Evolutionary conservation across 1,139 yeast species (phyloP).

Genomic region (Zygoascus hellenicus): DNA sequence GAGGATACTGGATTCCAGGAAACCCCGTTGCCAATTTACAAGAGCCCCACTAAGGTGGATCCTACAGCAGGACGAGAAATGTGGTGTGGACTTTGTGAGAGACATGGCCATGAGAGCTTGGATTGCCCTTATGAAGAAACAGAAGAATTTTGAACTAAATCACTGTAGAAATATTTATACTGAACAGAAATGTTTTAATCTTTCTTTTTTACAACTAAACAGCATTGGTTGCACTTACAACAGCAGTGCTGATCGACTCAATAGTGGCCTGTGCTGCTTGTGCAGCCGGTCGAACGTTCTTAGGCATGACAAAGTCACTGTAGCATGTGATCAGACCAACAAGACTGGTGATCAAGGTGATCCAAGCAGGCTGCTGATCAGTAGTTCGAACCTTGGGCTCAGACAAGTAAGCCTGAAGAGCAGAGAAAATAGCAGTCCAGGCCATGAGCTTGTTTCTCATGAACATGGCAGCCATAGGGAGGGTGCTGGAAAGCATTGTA

Average conservation of each 20-base stretch:
- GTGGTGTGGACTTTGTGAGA: slow-evolving; percentile 93
- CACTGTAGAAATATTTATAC: background rate
- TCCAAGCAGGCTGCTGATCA: slow-evolving; percentile 33
- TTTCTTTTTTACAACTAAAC: background rate
- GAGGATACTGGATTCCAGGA: background rate
- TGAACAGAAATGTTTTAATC: too few species aligned
- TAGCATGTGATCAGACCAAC: slow-evolving; percentile 33
- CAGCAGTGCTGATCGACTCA: slow-evolving; percentile 12
- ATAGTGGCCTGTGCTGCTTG: slow-evolving; percentile 10
- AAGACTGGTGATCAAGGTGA: slow-evolving; percentile 28
- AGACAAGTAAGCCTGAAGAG: slow-evolving; percentile 47
- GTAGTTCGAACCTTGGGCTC: slow-evolving; percentile 39
- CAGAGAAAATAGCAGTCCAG: slow-evolving; percentile 52
- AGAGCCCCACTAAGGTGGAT: slow-evolving; percentile 40
- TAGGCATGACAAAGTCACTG: slow-evolving; percentile 35
- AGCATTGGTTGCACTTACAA: slow-evolving; percentile 4
- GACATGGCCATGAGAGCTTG: slow-evolving; percentile 78
- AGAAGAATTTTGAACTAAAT: background rate
- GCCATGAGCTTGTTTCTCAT: slow-evolving; percentile 44
- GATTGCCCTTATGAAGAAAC: slow-evolving; percentile 81
- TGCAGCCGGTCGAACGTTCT: slow-evolving; percentile 20
- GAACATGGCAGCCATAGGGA: slow-evolving; percentile 65
- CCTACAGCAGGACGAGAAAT: slow-evolving; percentile 67
- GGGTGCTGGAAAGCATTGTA: slow-evolving; percentile 44
- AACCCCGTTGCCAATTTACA: slow-evolving; percentile 9